Evolutionary conservation across 306 rosid species (phyloP).

Genomic region (Cicer arietinum): DNA sequence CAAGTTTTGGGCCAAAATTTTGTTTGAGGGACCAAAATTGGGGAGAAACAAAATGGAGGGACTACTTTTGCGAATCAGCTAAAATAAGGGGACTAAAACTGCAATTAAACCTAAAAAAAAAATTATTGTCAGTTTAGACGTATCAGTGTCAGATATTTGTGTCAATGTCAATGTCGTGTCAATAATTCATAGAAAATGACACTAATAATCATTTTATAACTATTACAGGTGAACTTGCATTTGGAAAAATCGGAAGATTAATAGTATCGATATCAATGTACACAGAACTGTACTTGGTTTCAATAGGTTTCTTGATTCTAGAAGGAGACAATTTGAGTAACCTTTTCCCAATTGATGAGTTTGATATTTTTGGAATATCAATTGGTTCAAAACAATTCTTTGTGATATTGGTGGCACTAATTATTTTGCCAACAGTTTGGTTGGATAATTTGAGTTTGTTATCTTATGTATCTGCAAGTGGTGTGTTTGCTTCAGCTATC

Average conservation of each 20-base stretch:
- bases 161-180: no score
- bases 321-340: constrained; percentile 82
- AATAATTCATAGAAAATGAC: no score
- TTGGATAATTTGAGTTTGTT: constrained; percentile 74
- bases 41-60: no score
- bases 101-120: no score
- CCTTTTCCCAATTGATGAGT: constrained; percentile 48
- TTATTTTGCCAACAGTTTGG: constrained; percentile 81
- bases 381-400: constrained; percentile 57
- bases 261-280: constrained; percentile 63
- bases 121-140: no score
- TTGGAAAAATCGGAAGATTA: constrained; percentile 66
- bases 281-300: constrained; percentile 75
- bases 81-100: no score
- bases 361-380: constrained; percentile 50
- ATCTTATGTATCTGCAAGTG: constrained; percentile 86
- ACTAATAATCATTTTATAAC: no score
- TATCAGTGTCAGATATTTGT: no score
- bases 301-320: constrained; percentile 76
- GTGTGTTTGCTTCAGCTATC: constrained; percentile 73
- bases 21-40: no score
- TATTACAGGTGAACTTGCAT: constrained; percentile 62
- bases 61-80: no score
- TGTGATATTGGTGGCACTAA: constrained; percentile 59
- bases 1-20: no score